These are phyloP conservation scores for Mrakia hoshinonis DNA, from an alignment of 768 basidiomycete genomes.

Conservation along the genomic window DNA sequence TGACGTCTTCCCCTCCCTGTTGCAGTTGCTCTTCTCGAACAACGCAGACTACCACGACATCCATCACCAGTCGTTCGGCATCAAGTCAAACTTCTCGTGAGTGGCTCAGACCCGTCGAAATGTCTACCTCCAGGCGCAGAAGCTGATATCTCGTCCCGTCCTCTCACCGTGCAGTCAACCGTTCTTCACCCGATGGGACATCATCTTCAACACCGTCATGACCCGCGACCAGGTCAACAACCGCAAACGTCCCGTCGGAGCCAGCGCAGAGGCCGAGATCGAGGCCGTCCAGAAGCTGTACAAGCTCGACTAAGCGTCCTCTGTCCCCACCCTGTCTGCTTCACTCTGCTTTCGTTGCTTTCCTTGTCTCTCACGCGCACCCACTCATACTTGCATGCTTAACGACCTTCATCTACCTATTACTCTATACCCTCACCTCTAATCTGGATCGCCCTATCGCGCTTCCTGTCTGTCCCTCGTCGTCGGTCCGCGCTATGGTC, in stretches of 20 bases:
- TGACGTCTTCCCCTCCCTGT: not conserved
- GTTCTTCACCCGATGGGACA: constrained; percentile 70
- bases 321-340: not conserved
- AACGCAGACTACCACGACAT: constrained; percentile 98
- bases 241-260: constrained; percentile 13
- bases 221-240: constrained; percentile 38
- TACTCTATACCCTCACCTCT: no score
- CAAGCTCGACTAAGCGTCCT: constrained; percentile 26
- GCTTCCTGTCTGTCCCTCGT: no score
- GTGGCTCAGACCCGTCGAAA: no score
- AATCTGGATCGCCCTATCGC: no score
- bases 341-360: not conserved
- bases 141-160: constrained; percentile 3
- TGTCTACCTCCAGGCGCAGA: no score
- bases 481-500: no score
- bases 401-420: no score
- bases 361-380: not conserved
- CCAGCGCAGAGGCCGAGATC: constrained; percentile 14
- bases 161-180: constrained; percentile 17
- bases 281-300: constrained; percentile 24
- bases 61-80: constrained; percentile 85
- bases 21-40: constrained; percentile 69
- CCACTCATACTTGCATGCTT: no score
- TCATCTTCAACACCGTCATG: constrained; percentile 65
- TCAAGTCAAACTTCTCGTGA: constrained; percentile 89